These are phyloP conservation scores for Colletotrichum sp. DNA, from an alignment of 2,329 filamentous ascomycete genomes.

Conservation along the genomic window DNA sequence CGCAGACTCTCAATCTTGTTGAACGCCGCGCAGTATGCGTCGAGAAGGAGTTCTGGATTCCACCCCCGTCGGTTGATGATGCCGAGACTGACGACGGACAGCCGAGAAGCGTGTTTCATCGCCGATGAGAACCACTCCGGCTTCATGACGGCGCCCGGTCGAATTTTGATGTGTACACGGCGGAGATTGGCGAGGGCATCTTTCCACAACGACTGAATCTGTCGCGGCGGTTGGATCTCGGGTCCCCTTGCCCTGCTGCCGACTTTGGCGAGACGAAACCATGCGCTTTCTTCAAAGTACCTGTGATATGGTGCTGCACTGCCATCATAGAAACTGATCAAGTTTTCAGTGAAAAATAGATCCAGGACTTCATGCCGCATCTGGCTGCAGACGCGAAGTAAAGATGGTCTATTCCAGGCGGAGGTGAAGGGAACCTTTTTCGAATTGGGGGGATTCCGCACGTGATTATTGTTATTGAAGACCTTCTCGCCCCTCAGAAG, in stretches of 20 bases:
- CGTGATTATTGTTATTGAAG: not conserved
- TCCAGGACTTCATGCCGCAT: not conserved
- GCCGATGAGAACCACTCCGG: not conserved
- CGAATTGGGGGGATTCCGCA: too few species aligned
- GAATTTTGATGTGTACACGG: fast-evolving
- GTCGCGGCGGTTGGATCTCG: not conserved
- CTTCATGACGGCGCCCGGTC: not conserved
- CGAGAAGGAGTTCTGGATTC: not conserved
- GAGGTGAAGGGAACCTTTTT: not conserved
- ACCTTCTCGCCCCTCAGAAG: not conserved
- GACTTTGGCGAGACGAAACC: not conserved
- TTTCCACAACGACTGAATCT: not conserved
- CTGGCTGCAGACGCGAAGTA: not conserved
- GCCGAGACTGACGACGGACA: not conserved
- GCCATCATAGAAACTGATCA: too few species aligned
- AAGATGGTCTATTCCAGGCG: not conserved
- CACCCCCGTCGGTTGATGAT: not conserved
- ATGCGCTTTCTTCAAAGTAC: not conserved
- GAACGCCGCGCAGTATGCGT: not conserved
- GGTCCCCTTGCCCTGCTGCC: not conserved
- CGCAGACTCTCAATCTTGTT: not conserved
- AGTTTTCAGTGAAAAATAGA: not conserved
- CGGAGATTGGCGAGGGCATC: not conserved
- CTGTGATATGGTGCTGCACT: too few species aligned
- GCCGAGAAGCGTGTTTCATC: fast-evolving